Evolutionary conservation across 768 basidiomycete genomes (phyloP).

Genomic region (Mrakia frigida): DNA sequence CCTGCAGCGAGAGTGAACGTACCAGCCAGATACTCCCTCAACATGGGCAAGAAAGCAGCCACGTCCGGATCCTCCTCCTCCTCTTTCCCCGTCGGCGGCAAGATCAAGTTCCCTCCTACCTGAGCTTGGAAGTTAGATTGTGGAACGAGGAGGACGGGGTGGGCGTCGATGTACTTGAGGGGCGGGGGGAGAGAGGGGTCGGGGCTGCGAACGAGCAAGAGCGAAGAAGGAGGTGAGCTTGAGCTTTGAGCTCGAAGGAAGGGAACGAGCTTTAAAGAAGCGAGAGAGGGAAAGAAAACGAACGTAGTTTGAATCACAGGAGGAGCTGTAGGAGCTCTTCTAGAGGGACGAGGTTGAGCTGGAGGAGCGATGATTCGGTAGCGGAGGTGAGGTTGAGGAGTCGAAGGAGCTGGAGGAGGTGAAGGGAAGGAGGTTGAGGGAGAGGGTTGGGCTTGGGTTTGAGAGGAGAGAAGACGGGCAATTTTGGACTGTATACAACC

Average conservation of each 20-base stretch:
- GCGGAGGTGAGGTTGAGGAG: slow-evolving; percentile 11
- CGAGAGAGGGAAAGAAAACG: background rate
- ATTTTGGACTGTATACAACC: slow-evolving; percentile 21
- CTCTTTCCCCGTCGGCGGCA: slow-evolving; percentile 12
- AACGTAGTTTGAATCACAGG: background rate
- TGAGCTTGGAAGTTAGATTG: background rate
- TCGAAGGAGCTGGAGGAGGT: background rate
- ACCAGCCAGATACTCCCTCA: slow-evolving; percentile 42
- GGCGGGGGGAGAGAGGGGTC: slow-evolving; percentile 15
- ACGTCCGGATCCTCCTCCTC: slow-evolving; percentile 40
- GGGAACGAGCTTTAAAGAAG: no score
- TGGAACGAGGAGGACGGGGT: background rate
- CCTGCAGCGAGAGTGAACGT: background rate
- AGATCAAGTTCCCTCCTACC: background rate
- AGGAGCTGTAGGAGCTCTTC: background rate
- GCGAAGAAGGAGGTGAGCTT: slow-evolving; percentile 19
- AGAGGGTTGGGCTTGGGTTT: background rate
- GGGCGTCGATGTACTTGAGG: slow-evolving; percentile 10
- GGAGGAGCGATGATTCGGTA: slow-evolving; percentile 13
- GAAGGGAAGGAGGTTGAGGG: background rate
- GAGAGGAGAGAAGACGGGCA: slow-evolving; percentile 20
- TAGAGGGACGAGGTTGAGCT: slow-evolving; percentile 1
- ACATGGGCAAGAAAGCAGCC: slow-evolving; percentile 44
- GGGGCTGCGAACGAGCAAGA: background rate
- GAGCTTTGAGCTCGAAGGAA: slow-evolving; percentile 9